Evolutionary conservation across 805 yeast genomes (phyloP).

Genomic region (Wickerhamiella kurtzmanii): DNA sequence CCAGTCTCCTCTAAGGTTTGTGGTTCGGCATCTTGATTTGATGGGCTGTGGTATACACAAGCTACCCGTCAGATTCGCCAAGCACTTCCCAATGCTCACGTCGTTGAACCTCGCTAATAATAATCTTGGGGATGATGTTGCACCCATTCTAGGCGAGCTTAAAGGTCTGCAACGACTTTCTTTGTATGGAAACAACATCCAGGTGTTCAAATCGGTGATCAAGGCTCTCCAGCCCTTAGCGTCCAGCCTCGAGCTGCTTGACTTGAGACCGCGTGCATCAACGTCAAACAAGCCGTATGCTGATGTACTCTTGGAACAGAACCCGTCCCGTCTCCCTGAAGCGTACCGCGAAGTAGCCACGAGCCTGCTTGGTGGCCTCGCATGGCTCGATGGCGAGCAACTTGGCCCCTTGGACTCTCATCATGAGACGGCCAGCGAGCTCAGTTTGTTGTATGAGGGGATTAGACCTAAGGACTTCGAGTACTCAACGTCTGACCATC

Average conservation of each 20-base stretch:
- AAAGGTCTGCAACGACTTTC: conserved; percentile 15
- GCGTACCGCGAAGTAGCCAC: neutral
- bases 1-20: conserved; percentile 3
- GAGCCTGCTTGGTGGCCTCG: neutral
- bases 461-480: neutral
- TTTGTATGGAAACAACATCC: conserved; percentile 14
- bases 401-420: neutral
- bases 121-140: conserved; percentile 9
- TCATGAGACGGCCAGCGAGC: neutral
- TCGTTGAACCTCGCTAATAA: conserved; percentile 18
- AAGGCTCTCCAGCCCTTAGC: conserved; percentile 3
- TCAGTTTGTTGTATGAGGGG: neutral
- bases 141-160: conserved; percentile 8
- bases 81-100: conserved; percentile 14
- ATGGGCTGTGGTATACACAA: conserved; percentile 6
- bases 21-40: conserved; percentile 18
- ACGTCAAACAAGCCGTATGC: neutral
- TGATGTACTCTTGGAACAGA: neutral
- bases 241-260: conserved; percentile 12
- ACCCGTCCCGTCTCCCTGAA: neutral
- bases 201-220: conserved; percentile 3
- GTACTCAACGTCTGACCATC: neutral
- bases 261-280: conserved; percentile 12
- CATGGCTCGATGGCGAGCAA: neutral
- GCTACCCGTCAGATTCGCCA: conserved; percentile 14